These are phyloP conservation scores for Malus hybrid DNA, from an alignment of 331 rosid species.

Conservation along the genomic window DNA sequence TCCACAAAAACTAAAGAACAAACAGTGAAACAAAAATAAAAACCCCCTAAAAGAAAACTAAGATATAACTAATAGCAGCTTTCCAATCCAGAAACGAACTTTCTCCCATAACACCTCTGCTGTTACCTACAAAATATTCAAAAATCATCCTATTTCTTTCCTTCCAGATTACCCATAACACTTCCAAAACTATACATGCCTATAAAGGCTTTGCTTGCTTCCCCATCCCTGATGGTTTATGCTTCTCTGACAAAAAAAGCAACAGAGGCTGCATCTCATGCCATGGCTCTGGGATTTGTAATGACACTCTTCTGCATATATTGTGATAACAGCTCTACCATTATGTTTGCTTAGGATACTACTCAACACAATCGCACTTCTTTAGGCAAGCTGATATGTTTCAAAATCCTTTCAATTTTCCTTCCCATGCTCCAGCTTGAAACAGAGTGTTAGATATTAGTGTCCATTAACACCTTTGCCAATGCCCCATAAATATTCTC, in stretches of 20 bases:
- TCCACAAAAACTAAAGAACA: background rate
- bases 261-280: background rate
- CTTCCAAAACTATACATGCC: background rate
- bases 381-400: background rate
- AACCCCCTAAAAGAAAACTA: background rate
- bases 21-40: background rate
- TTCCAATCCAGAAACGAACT: background rate
- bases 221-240: background rate
- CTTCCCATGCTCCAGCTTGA: background rate
- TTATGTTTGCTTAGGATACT: background rate
- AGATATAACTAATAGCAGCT: background rate
- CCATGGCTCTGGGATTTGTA: background rate
- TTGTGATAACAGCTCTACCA: background rate
- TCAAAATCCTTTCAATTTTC: background rate
- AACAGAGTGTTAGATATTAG: background rate
- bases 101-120: background rate
- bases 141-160: background rate
- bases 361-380: background rate
- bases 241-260: background rate
- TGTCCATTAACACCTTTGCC: background rate
- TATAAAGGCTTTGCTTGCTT: background rate
- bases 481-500: background rate
- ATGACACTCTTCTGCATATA: background rate
- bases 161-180: background rate
- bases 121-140: background rate